Base-by-base conservation (phyloP, 331 rosid species). In the Phaseolus coccineus region DNA sequence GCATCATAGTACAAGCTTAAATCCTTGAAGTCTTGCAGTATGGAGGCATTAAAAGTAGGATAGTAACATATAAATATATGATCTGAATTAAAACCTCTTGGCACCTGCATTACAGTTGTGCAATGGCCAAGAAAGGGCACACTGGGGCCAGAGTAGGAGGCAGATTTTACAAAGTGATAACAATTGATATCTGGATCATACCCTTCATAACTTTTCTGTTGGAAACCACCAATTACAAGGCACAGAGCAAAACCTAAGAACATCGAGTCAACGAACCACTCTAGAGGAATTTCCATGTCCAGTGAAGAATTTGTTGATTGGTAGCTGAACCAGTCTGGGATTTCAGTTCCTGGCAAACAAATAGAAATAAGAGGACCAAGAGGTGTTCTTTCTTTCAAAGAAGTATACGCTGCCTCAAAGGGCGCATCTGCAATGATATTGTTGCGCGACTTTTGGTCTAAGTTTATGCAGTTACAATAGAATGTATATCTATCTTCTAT, bases 281-380 rank as follows among this genome's bases (percentile, higher is more conserved):
- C 58, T 44, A 27, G 70, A 42, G 79, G 79, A 62, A 76, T 62
- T 62, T 76, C 71, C 25, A 61, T 61, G 62, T 58, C 71, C 71
- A 76, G 50, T 47, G 80, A 47, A 47, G 71, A 76, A 30, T 46
- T 59, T 19, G 62, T 35, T 30, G 61, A 30, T 76, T 76, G 80
- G 59, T 76, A 62, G 71, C 25, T 47, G 71, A 76, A 76, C 80
- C 80, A 76, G 35, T 76, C 80, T 61, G 80, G 80, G 62, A 76
- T 76, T 46, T 47, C 80, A 62, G 24, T 47, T 62, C 80, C 72
- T 46, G 80, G 80, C 35, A 76, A 46, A 19, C 80, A 76, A 61
- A 76, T 62, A n/a, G 80, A 76, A 19, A 76, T 30, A 22, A 62
- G 31, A 61, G 80, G 71, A 11, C 71, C 58, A 8, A n/a, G 62